These are phyloP conservation scores for Diaporthe citriasiana DNA, from an alignment of 2,329 filamentous ascomycete genomes.

Conservation along the genomic window DNA sequence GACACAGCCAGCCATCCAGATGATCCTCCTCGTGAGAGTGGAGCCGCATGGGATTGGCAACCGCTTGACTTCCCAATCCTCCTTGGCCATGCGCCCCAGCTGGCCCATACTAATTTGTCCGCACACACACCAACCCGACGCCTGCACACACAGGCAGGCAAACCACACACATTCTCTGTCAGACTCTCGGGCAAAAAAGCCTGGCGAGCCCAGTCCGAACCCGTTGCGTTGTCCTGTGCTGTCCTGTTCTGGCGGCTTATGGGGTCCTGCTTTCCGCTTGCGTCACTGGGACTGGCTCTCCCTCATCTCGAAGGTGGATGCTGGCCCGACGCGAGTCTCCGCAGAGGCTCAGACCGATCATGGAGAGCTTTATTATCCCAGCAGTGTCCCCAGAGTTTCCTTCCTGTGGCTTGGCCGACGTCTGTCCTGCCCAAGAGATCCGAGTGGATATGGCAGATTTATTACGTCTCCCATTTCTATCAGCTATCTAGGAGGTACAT, in stretches of 20 bases:
- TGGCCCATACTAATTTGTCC: slow-evolving; percentile 28
- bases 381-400: slow-evolving; percentile 26
- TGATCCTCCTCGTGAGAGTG: slow-evolving; percentile 33
- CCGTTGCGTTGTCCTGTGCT: too few relatives aligned
- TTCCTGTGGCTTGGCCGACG: slow-evolving; percentile 23
- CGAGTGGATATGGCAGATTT: slow-evolving; percentile 27
- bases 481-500: neutral
- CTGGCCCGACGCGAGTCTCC: slow-evolving; percentile 24
- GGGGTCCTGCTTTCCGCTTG: neutral
- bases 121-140: neutral
- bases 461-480: slow-evolving; percentile 8
- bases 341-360: slow-evolving; percentile 27
- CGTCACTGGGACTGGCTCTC: slow-evolving; percentile 15
- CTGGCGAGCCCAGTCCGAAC: neutral
- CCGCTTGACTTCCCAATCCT: slow-evolving; percentile 18
- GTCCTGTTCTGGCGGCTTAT: neutral
- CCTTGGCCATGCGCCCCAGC: slow-evolving; percentile 22
- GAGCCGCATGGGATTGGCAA: slow-evolving; percentile 22
- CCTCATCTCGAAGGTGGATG: slow-evolving; percentile 29
- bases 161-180: neutral
- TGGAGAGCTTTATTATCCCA: slow-evolving; percentile 31
- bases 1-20: slow-evolving; percentile 19
- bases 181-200: neutral
- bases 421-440: slow-evolving; percentile 15
- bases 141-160: neutral